A percentile compares a stretch with the other conserved stretches of the same genome.
Conservation (phyloP, 1,284 basidiomycete species). For the Marasmius fiardii region DNA sequence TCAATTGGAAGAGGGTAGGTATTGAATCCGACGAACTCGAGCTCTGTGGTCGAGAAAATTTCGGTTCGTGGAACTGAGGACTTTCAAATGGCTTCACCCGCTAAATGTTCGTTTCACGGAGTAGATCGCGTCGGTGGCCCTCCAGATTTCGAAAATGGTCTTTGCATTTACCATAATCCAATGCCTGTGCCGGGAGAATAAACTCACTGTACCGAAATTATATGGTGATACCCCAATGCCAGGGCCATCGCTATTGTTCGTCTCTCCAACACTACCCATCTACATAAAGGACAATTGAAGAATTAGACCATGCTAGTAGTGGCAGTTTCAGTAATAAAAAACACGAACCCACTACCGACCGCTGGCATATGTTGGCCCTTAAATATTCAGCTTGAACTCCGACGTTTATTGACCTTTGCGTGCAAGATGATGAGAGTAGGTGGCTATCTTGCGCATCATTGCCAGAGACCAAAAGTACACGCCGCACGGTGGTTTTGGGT, state of each 20-base stretch:
- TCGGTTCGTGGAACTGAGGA: slow-evolving; percentile 13
- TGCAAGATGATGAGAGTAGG: neutral
- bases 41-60: slow-evolving; percentile 15
- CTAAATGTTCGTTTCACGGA: slow-evolving; percentile 15
- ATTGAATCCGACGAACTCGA: slow-evolving; percentile 8
- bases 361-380: slow-evolving; percentile 18
- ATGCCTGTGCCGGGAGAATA: slow-evolving; percentile 8
- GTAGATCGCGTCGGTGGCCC: neutral
- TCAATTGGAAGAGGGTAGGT: neutral
- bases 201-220: slow-evolving; percentile 23
- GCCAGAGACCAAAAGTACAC: too few relatives aligned
- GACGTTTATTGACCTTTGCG: neutral
- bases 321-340: neutral
- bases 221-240: slow-evolving; percentile 22
- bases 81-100: slow-evolving; percentile 11
- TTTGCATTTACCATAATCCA: slow-evolving; percentile 15
- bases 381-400: slow-evolving; percentile 20
- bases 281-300: slow-evolving; percentile 7
- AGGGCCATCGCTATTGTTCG: slow-evolving; percentile 21
- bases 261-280: slow-evolving; percentile 24
- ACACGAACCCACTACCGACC: slow-evolving; percentile 21
- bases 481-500: too few relatives aligned
- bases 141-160: neutral
- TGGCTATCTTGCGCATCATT: too few relatives aligned
- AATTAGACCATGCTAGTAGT: too few relatives aligned